A percentile compares a stretch with the other conserved stretches of the same genome.
Conservation (phyloP, 208 protist genomes). For the Acanthamoeba culbertsoni region DNA sequence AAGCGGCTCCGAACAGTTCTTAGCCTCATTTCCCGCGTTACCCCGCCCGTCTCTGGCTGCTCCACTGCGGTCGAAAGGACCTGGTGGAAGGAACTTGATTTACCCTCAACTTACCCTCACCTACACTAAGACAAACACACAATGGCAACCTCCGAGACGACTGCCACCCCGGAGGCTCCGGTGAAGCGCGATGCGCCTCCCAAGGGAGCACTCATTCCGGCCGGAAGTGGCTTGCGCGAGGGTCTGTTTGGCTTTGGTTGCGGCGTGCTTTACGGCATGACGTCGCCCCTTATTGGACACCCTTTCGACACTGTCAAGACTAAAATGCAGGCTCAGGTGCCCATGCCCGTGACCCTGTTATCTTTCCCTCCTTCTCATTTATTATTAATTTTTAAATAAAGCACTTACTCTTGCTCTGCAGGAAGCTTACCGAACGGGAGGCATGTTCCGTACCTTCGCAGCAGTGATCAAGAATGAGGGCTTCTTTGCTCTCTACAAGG, state of each 20-base stretch:
- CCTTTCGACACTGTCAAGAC: slow-evolving; percentile 66
- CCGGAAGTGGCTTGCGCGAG: background rate
- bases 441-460: slow-evolving; percentile 44
- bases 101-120: too few species aligned
- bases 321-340: slow-evolving; percentile 63
- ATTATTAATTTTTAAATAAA: background rate
- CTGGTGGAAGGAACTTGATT: too few species aligned
- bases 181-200: background rate
- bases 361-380: too few species aligned
- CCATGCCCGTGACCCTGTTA: background rate
- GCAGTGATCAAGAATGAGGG: slow-evolving; percentile 61
- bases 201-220: slow-evolving; percentile 37
- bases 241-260: slow-evolving; percentile 58
- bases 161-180: too few species aligned
- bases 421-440: slow-evolving; percentile 22
- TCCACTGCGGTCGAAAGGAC: too few species aligned
- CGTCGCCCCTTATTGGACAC: slow-evolving; percentile 60
- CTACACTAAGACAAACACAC: too few species aligned
- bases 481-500: slow-evolving; percentile 66
- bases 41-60: too few species aligned
- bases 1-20: too few species aligned
- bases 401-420: background rate
- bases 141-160: too few species aligned
- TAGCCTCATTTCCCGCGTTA: too few species aligned
- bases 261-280: slow-evolving; percentile 62